Evolutionary conservation across 2,329 filamentous ascomycete species (phyloP).

Genomic region (Ophiosphaerella herpotricha): DNA sequence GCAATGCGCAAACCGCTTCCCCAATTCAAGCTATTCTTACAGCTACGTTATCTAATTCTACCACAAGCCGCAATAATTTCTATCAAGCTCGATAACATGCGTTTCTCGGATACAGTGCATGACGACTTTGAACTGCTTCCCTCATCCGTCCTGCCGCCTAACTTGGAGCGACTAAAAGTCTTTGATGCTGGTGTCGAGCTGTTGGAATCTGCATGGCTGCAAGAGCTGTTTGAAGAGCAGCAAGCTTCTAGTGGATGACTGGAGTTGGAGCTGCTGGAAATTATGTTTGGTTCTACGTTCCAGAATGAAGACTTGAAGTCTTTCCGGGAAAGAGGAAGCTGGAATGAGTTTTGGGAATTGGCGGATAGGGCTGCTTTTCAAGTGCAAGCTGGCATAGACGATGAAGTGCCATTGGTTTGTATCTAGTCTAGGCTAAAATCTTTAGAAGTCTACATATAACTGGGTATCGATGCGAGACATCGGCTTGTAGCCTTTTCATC

Average conservation of each 20-base stretch:
- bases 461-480: no score
- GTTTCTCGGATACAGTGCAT: conserved; percentile 1
- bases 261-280: conserved; percentile 7
- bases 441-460: no score
- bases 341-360: background rate
- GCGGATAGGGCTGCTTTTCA: background rate
- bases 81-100: conserved; percentile 21
- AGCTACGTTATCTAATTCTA: conserved; percentile 6
- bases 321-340: background rate
- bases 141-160: conserved; percentile 1
- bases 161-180: conserved; percentile 10
- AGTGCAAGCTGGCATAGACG: background rate
- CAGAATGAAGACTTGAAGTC: background rate
- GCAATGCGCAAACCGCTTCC: conserved; percentile 18
- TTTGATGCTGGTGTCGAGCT: conserved; percentile 14
- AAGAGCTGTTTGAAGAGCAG: conserved; percentile 9
- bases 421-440: background rate
- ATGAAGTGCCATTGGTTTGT: conserved; percentile 1
- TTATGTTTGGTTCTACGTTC: conserved; percentile 4
- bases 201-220: conserved; percentile 8
- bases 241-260: conserved; percentile 2
- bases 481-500: no score
- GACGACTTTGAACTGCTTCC: conserved; percentile 18
- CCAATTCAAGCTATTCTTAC: conserved; percentile 9
- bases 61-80: conserved; percentile 19